A percentile compares a stretch with the other conserved stretches of the same genome.
Conservation (phyloP, 768 basidiomycete genomes). For the Xerocomus brunneocitrinus region DNA sequence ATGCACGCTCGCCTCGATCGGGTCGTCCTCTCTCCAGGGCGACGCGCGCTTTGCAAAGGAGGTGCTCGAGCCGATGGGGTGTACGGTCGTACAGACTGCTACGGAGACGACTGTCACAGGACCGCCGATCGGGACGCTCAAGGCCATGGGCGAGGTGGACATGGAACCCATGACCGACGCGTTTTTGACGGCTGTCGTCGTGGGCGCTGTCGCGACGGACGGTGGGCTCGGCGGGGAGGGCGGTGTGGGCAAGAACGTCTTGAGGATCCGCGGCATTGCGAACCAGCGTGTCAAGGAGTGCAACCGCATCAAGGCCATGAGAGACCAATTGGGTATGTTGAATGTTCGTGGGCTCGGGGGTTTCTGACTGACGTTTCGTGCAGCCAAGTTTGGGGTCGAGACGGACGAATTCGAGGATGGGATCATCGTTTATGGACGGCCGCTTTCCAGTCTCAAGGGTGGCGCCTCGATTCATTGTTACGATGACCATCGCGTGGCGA, state of each 20-base stretch:
- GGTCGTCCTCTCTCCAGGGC: conserved; percentile 88
- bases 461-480: conserved; percentile 92
- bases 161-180: conserved; percentile 99
- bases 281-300: conserved; percentile 99
- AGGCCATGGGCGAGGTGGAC: conserved; percentile 59
- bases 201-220: conserved; percentile 78
- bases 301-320: conserved; percentile 95
- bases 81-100: conserved; percentile 80
- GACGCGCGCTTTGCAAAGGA: conserved; percentile 94
- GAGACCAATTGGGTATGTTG: conserved; percentile 79
- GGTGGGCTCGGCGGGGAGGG: conserved; percentile 42
- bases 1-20: conserved; percentile 92
- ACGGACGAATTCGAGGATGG: conserved; percentile 92
- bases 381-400: conserved; percentile 92
- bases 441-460: conserved; percentile 52
- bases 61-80: conserved; percentile 94
- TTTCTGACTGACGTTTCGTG: not conserved
- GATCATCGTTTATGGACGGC: conserved; percentile 80
- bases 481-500: conserved; percentile 97
- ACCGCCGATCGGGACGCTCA: conserved; percentile 81
- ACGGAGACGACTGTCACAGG: conserved; percentile 90
- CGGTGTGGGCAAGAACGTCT: conserved; percentile 38
- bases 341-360: too few relatives aligned
- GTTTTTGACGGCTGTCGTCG: conserved; percentile 89
- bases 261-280: conserved; percentile 90